Evolutionary conservation across 257 asterid species (phyloP), one percentile per base, ranked within the genome.

Genomic region (Knoxia roxburghii): DNA sequence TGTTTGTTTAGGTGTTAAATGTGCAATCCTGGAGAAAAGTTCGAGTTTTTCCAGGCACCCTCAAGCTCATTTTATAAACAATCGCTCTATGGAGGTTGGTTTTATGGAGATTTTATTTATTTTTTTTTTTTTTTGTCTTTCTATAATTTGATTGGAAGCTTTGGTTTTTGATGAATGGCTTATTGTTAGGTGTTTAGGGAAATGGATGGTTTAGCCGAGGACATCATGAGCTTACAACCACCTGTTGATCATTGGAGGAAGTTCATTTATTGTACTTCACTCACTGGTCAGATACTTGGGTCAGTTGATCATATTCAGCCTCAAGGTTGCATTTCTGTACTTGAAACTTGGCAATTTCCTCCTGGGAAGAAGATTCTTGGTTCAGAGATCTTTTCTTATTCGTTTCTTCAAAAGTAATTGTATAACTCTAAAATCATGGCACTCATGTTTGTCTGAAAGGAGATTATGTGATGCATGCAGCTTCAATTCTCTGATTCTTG

Each of bases 161-260:
- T 76, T 82, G 78, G 41, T 74, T 70, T n/a, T 66, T 85, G 76
- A 79, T 64, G 77, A 69, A 54, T 79, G 61, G 58, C 39, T 76
- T 79, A 46, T 69, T 82, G 68, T 51, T 80, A 90, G 99, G 81
- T 93, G 71, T 93, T 93, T 62, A 82, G 87, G 56, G 90, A 90
- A 76, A 50, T 93, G 76, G 82, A 90, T 81, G 94, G 95, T 68
- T 71, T 90, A 72, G 95, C 90, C 37, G 95, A 90, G 69, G 94
- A 86, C 80, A 88, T 93, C 76, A 67, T 82, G 72, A 86, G 79
- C 73, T 75, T 81, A 73, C 97, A 93, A 72, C 95, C 97, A 11
- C 99, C 90, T 0, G 95, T 93, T 72, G 94, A 90, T 79, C 83
- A 77, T 50, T 93, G 99, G 99, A 88, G 96, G 88, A 93, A 86